phyloP scores from a whole-genome alignment of 306 rosid species.

The Cucurbita pepo region DNA sequence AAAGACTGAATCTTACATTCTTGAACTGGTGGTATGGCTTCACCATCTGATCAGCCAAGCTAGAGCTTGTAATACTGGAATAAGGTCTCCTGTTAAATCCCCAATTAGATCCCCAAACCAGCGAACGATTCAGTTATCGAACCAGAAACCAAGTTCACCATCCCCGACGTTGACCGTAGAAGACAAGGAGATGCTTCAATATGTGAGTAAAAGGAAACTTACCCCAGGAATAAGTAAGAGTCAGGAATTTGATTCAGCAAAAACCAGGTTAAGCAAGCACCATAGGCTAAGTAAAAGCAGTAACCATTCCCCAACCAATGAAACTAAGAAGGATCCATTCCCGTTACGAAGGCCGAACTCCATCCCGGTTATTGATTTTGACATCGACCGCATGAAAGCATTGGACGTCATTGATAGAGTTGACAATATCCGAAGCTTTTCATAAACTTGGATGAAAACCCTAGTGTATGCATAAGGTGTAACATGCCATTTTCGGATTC shows the following conservation, averaged over 20 bases:
- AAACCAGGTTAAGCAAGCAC: constrained; percentile 56
- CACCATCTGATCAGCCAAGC: constrained; percentile 79
- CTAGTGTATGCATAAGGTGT: not conserved
- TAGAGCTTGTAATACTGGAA: constrained; percentile 50
- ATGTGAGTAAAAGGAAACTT: constrained; percentile 63
- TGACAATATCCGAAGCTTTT: constrained; percentile 52
- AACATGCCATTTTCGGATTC: not conserved
- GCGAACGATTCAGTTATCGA: constrained; percentile 21
- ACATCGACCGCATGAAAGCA: constrained; percentile 55
- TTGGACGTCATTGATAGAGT: constrained; percentile 74
- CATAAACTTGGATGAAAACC: not conserved
- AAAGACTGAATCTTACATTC: constrained; percentile 63
- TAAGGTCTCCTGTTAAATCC: constrained; percentile 85
- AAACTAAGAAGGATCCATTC: constrained; percentile 35
- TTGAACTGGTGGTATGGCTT: constrained; percentile 85
- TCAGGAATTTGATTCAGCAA: constrained; percentile 68
- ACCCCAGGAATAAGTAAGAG: constrained; percentile 95
- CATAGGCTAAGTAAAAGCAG: constrained; percentile 85
- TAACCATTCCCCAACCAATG: constrained; percentile 68
- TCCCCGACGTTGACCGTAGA: constrained; percentile 60
- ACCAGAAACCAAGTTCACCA: constrained; percentile 30
- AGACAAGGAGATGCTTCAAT: constrained; percentile 84
- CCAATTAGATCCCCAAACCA: constrained; percentile 69
- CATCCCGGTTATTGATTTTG: constrained; percentile 66
- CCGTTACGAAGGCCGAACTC: constrained; percentile 51